phyloP scores from a whole-genome alignment of 768 basidiomycete species.

The Saitozyma sp. region DNA sequence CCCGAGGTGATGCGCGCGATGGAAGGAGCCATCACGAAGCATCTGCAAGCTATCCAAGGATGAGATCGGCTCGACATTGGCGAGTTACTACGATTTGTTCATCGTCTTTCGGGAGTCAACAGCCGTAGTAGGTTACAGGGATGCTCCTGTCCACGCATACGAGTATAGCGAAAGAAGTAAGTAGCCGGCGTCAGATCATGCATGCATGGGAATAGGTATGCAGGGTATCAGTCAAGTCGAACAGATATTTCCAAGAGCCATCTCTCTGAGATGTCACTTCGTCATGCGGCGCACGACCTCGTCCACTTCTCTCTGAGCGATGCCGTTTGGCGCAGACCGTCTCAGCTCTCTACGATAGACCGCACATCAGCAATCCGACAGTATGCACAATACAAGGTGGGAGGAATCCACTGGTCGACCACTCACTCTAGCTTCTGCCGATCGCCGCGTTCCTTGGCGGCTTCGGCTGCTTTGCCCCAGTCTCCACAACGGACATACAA shows the following conservation, averaged over 20 bases:
- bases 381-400: background rate
- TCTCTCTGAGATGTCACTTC: constrained; percentile 6
- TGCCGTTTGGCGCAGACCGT: constrained; percentile 72
- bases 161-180: too few species aligned
- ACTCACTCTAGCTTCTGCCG: constrained; percentile 81
- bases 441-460: constrained; percentile 86
- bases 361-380: constrained; percentile 7
- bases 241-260: too few species aligned
- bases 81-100: background rate
- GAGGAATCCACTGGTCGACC: background rate
- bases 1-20: constrained; percentile 43
- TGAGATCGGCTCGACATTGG: background rate
- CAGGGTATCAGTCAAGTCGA: background rate
- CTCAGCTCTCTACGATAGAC: constrained; percentile 62
- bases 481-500: constrained; percentile 88
- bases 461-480: constrained; percentile 81
- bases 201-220: background rate
- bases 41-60: constrained; percentile 29
- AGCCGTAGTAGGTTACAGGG: too few species aligned
- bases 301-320: constrained; percentile 72
- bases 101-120: background rate
- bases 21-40: constrained; percentile 61
- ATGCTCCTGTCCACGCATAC: too few species aligned
- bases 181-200: background rate
- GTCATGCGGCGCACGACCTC: constrained; percentile 45